phyloP scores from a whole-genome alignment of 768 basidiomycete species.

The Cystobasidium ongulense region DNA sequence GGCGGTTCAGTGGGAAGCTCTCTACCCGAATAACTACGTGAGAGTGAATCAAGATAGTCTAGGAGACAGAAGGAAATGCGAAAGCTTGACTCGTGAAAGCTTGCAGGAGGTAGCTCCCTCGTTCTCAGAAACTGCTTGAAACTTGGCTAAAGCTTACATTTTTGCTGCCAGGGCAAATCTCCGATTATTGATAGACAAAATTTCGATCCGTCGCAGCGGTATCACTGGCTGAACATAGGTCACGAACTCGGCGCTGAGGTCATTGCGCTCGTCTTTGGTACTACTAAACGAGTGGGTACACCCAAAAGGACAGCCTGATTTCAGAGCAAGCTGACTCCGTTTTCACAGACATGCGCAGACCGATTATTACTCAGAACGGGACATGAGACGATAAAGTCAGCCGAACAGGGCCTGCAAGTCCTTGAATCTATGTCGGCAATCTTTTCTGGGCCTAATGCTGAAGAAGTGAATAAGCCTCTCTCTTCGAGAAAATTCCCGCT shows the following conservation, averaged over 20 bases:
- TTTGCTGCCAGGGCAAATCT: conserved; percentile 12
- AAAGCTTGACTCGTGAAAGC: conserved; percentile 2
- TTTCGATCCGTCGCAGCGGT: conserved; percentile 26
- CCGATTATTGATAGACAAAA: conserved; percentile 33
- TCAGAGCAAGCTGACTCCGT: too few species aligned
- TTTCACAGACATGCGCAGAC: conserved; percentile 28
- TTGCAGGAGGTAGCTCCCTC: conserved; percentile 4
- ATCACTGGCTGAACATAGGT: conserved; percentile 19
- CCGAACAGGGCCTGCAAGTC: conserved; percentile 25
- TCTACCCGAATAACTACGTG: conserved; percentile 22
- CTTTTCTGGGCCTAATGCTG: not conserved
- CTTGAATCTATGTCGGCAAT: conserved; percentile 20
- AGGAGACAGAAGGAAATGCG: conserved; percentile 25
- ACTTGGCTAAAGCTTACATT: not conserved
- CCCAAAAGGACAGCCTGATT: not conserved
- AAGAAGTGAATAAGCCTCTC: conserved; percentile 8
- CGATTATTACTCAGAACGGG: not conserved
- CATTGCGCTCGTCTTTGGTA: conserved; percentile 27
- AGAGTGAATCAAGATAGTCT: conserved; percentile 24
- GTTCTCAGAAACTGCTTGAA: not conserved
- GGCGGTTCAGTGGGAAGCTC: conserved; percentile 21
- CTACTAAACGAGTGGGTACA: not conserved
- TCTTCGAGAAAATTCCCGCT: not conserved
- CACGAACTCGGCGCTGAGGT: conserved; percentile 9
- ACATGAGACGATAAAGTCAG: conserved; percentile 31